Evolutionary conservation across 768 basidiomycete genomes (phyloP), one percentile per base, ranked within the genome.

Genomic region (Gloeophyllum trabeum): DNA sequence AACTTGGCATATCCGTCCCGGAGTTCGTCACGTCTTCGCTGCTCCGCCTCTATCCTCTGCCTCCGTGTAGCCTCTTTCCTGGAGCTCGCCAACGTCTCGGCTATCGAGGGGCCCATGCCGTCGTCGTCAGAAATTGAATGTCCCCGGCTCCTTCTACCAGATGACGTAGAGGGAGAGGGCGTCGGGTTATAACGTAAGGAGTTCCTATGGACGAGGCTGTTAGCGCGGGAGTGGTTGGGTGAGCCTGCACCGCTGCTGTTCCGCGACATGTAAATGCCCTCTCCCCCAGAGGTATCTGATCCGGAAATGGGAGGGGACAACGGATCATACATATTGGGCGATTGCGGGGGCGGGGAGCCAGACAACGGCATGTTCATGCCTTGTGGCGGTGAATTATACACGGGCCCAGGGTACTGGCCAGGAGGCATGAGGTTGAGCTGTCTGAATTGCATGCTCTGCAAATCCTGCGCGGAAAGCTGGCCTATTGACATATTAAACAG

Each of bases 41-140:
- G 85, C 60, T 90, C 86, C n/a, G 86, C 87, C 64, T 90, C 85
- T 43, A 90, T 89, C 41, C 87, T 70, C 61, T 89, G 86, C 54
- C 78, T 69, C 24, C 87, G 68, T 6, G 87, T 90, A 18, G 84
- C 84, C 63, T 90, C 86, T 57, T 89, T 90, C 54, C 86, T 68
- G 6, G 79, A 75, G 58, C 79, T 73, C 4, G 84, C 86, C 43
- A 87, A 69, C 47, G 76, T 79, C 58, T 87, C 81, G 26, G 73
- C 70, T 56, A 73, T 75, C 45, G 73, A 64, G 42, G 75, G 68
- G 48, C 79, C 81, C 26, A 51, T 54, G 48, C 68, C 67, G 53
- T 80, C 77, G 61, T 84, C 81, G 59, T 87, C 85, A 53, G 79
- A 79, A 24, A 70, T 51, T 19, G 85, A 86, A 51, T 77, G 74